A percentile compares a stretch with the other conserved stretches of the same genome.
Conservation (phyloP, 306 rosid genomes). For the Dryas octopetala region DNA sequence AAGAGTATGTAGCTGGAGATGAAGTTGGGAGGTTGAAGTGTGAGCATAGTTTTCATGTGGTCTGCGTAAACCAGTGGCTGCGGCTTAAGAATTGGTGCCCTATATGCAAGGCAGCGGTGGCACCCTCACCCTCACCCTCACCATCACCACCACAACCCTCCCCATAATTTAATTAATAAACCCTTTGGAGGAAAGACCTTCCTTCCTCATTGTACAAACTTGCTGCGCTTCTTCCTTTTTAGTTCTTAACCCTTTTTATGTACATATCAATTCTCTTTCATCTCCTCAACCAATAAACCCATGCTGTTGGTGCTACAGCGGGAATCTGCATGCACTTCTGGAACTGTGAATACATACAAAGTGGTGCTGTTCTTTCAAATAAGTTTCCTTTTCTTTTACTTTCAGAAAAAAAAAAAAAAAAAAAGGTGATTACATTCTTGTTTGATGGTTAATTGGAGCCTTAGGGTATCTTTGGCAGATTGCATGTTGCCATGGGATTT, state of each 20-base stretch:
- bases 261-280: slow-evolving; percentile 53
- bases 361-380: slow-evolving; percentile 16
- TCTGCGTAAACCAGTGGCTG: slow-evolving; percentile 84
- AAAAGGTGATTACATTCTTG: too few relatives aligned
- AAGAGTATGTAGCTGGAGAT: slow-evolving; percentile 73
- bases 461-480: too few relatives aligned
- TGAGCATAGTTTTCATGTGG: slow-evolving; percentile 67
- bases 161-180: slow-evolving; percentile 30
- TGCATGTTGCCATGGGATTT: too few relatives aligned
- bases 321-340: slow-evolving; percentile 33
- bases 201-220: slow-evolving; percentile 28
- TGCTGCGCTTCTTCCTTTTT: slow-evolving; percentile 22
- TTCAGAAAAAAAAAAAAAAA: background rate
- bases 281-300: slow-evolving; percentile 56
- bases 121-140: slow-evolving; percentile 26
- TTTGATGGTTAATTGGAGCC: too few relatives aligned
- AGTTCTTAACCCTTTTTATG: slow-evolving; percentile 34
- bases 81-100: slow-evolving; percentile 97
- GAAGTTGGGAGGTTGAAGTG: slow-evolving; percentile 73
- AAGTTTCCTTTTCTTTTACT: slow-evolving; percentile 1
- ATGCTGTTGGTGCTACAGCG: slow-evolving; percentile 37
- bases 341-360: slow-evolving; percentile 41
- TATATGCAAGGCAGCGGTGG: slow-evolving; percentile 65
- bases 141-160: slow-evolving; percentile 20
- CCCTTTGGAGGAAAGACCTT: slow-evolving; percentile 25